Percentiles rank a stretch among this genome's conserved stretches.
These are phyloP conservation scores for Ophiostoma sp. DNA, from an alignment of 2,329 filamentous ascomycete species.

Conservation along the genomic window DNA sequence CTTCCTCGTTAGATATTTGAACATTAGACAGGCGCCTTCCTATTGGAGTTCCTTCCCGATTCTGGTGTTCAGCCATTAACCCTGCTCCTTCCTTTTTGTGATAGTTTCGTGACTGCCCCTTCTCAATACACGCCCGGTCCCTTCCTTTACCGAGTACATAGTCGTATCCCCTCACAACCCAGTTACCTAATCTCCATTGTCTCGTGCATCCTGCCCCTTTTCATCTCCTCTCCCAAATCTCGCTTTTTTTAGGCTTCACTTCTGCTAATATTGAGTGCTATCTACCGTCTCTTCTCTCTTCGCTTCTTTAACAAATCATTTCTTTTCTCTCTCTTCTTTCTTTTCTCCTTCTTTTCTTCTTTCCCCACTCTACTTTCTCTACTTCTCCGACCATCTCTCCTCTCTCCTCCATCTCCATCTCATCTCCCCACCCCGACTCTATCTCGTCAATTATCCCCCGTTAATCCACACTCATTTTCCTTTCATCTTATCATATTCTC, in stretches of 20 bases:
- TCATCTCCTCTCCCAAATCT: not conserved
- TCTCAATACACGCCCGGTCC: not conserved
- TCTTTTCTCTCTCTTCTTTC: not conserved
- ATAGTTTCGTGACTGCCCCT: not conserved
- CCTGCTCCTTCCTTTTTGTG: not conserved
- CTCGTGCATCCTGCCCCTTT: not conserved
- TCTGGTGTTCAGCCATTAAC: not conserved
- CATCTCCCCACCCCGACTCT: slow-evolving; percentile 4
- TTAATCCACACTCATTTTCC: not conserved
- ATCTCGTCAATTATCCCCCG: not conserved
- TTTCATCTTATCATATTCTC: not conserved
- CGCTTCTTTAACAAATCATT: too few species aligned
- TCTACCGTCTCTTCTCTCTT: too few species aligned
- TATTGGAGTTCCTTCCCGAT: not conserved
- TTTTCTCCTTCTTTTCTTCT: not conserved
- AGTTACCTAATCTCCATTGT: not conserved
- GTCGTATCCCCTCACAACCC: too few species aligned
- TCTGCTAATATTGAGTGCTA: not conserved
- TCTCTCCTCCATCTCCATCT: not conserved
- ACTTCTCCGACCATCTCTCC: not conserved
- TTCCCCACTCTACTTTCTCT: not conserved
- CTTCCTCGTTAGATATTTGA: not conserved
- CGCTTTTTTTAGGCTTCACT: not conserved
- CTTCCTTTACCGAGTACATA: not conserved
- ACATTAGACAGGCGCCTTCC: not conserved